Evolutionary conservation across 108 stramenopile genomes (phyloP).

Genomic region (Conticribra weissflogii): DNA sequence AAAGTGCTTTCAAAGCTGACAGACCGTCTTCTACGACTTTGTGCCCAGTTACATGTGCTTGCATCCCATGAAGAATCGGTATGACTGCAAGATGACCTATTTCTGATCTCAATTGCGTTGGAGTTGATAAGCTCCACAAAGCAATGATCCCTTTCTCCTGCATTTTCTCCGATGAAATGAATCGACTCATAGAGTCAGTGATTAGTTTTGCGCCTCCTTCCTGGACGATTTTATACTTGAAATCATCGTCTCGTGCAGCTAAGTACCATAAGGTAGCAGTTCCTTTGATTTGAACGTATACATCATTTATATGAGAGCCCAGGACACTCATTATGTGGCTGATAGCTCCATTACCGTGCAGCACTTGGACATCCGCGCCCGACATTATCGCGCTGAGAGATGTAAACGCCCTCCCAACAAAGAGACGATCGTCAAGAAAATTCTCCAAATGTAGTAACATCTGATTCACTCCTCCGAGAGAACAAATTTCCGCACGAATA

Average conservation of each 20-base stretch:
- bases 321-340: conserved; percentile 3
- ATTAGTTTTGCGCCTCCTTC: conserved; percentile 11
- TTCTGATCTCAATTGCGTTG: conserved; percentile 19
- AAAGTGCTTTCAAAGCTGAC: conserved; percentile 30
- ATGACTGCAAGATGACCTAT: conserved; percentile 15
- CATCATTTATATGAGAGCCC: not conserved
- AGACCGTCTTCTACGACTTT: conserved; percentile 24
- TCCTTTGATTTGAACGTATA: conserved; percentile 16
- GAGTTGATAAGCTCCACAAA: conserved; percentile 27
- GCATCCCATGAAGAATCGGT: conserved; percentile 22
- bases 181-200: conserved; percentile 19
- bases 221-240: conserved; percentile 21
- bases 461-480: conserved; percentile 23
- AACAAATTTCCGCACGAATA: conserved; percentile 21
- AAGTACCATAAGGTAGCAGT: conserved; percentile 12
- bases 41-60: conserved; percentile 24
- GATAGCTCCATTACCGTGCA: conserved; percentile 2
- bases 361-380: conserved; percentile 30
- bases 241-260: conserved; percentile 8
- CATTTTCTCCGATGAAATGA: conserved; percentile 24
- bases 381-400: conserved; percentile 30
- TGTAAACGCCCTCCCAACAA: conserved; percentile 28
- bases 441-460: conserved; percentile 18
- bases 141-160: conserved; percentile 20
- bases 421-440: conserved; percentile 22